Evolutionary conservation across 2,329 filamentous ascomycete genomes (phyloP).

Genomic region (Aotearoamyces nothofagi): DNA sequence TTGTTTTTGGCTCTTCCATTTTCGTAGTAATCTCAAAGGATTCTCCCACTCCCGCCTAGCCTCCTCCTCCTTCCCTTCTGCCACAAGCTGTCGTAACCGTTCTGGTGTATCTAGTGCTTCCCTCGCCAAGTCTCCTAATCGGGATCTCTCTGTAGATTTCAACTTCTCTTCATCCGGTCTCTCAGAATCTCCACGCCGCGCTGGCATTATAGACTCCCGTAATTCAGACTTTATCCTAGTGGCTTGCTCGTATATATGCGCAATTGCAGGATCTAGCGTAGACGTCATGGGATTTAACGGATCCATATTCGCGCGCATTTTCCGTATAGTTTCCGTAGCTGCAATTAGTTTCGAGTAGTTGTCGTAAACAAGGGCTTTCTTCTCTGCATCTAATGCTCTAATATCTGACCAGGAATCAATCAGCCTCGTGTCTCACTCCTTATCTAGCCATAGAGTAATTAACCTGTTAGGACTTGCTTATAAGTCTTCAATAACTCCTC

Average conservation of each 20-base stretch:
- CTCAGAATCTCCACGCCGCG: slow-evolving; percentile 2
- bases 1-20: slow-evolving; percentile 18
- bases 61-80: slow-evolving; percentile 42
- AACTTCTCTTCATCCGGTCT: slow-evolving; percentile 27
- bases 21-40: slow-evolving; percentile 10
- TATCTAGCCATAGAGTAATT: too few relatives aligned
- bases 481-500: slow-evolving; percentile 58
- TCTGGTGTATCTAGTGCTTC: slow-evolving; percentile 15
- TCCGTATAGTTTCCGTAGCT: slow-evolving; percentile 91
- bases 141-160: slow-evolving; percentile 1
- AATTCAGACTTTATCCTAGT: slow-evolving; percentile 14
- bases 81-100: slow-evolving; percentile 39
- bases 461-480: slow-evolving; percentile 47
- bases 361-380: slow-evolving; percentile 94
- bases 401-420: slow-evolving; percentile 45
- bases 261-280: slow-evolving; percentile 58
- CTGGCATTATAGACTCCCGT: slow-evolving; percentile 8
- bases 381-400: slow-evolving; percentile 80
- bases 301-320: slow-evolving; percentile 74
- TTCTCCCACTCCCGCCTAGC: slow-evolving; percentile 40
- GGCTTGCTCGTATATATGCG: slow-evolving; percentile 46
- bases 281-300: slow-evolving; percentile 57
- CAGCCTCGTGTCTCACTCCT: too few relatives aligned
- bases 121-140: slow-evolving; percentile 2
- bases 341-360: slow-evolving; percentile 95